Conservation (phyloP, 352 stramenopile species). For the Sclerospora graminicola region DNA sequence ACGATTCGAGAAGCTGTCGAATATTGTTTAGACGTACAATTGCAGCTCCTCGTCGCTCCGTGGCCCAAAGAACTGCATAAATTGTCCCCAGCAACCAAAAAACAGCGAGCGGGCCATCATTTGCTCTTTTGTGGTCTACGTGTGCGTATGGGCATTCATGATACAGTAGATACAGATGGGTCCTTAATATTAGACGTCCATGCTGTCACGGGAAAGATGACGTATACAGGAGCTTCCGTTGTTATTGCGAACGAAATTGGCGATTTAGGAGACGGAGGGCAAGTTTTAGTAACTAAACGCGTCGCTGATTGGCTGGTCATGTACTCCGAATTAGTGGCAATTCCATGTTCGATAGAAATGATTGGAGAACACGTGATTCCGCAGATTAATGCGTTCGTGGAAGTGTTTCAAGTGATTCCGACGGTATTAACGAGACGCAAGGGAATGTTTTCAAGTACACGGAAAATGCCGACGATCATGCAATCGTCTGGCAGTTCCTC, state of each 20-base stretch:
- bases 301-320: constrained; percentile 35
- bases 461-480: constrained; percentile 16
- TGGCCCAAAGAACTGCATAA: constrained; percentile 42
- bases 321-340: constrained; percentile 29
- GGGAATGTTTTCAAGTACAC: constrained; percentile 25
- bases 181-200: constrained; percentile 30
- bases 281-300: constrained; percentile 40
- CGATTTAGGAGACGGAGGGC: constrained; percentile 39
- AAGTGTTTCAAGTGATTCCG: constrained; percentile 34
- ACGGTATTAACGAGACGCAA: constrained; percentile 22
- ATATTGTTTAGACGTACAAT: constrained; percentile 48
- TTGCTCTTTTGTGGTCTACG: constrained; percentile 38
- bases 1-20: constrained; percentile 41
- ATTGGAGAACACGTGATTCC: constrained; percentile 33
- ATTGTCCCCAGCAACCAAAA: constrained; percentile 28
- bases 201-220: constrained; percentile 45
- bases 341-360: constrained; percentile 20
- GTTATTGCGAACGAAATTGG: constrained; percentile 43
- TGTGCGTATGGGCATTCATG: constrained; percentile 57
- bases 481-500: constrained; percentile 1
- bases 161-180: constrained; percentile 25
- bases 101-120: constrained; percentile 18
- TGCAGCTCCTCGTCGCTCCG: constrained; percentile 28
- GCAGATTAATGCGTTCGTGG: constrained; percentile 24
- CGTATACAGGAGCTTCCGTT: constrained; percentile 39